Conservation (phyloP, 768 basidiomycete genomes). For the Paxillus ammoniavirescens region DNA sequence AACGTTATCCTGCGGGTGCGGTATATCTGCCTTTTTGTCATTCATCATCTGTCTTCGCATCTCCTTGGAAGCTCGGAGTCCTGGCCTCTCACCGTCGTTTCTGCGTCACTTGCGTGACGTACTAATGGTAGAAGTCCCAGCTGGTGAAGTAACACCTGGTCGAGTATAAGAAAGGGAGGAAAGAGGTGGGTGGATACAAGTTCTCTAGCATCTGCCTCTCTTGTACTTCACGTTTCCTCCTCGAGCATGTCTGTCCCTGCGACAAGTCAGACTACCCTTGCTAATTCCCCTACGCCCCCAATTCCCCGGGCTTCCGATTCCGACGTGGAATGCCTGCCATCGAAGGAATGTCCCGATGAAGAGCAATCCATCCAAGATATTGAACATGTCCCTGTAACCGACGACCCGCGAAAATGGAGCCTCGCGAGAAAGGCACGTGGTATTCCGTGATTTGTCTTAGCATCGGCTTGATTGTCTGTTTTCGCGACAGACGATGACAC, state of each 20-base stretch:
- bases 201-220: not conserved
- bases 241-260: constrained; percentile 12
- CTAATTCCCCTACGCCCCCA: not conserved
- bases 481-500: constrained; percentile 17
- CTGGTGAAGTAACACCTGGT: not conserved
- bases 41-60: too few relatives aligned
- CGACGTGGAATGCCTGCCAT: constrained; percentile 1
- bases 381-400: constrained; percentile 41
- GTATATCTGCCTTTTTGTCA: too few relatives aligned
- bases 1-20: too few relatives aligned
- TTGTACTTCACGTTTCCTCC: constrained; percentile 1
- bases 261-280: not conserved
- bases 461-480: not conserved
- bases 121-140: not conserved
- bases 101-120: not conserved
- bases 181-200: constrained; percentile 2
- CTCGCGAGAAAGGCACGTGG: constrained; percentile 48
- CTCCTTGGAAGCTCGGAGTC: too few relatives aligned
- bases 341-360: constrained; percentile 3
- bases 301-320: constrained; percentile 1
- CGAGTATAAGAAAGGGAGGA: constrained; percentile 19
- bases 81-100: too few relatives aligned
- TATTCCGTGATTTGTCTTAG: not conserved
- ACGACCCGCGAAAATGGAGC: constrained; percentile 66
- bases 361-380: constrained; percentile 25